Evolutionary conservation across 345 rosid genomes (phyloP), one percentile per base, ranked within the genome.

Genomic region (Arabis alpina): DNA sequence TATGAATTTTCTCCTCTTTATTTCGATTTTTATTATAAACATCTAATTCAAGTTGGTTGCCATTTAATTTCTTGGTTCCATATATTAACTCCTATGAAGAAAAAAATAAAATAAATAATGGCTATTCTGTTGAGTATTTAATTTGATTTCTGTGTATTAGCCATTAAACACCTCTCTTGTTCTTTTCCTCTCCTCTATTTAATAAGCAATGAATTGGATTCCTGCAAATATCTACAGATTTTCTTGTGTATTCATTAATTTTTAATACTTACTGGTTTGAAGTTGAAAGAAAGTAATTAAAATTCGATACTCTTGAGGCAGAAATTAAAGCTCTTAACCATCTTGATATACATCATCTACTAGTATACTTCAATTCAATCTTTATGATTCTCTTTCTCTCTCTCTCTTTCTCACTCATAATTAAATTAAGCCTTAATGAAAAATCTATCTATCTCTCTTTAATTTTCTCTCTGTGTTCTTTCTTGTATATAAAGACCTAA

Each of bases 361-460:
- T 40, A 30, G 25, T 56, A 56, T 57, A 61, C 85, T 79, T 79
- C 76, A 81, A 75, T 86, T 82, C 85, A 67, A 72, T 68, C 71
- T 77, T 69, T 78, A 68, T 74, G 66, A 63, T 61, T 56, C 77
- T 79, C 63, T 77, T 75, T 70, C 60, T 70, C 77, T 66, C 75
- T 60, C 69, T 19, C 23, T 14, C 74, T 86, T 85, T 80, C 90
- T 80, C 80, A 74, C 80, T 83, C 86, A 57, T 78, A 81, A 88
- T 91, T 91, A 65, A 85, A 77, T 80, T 81, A 82, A 80, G 85
- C 86, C 83, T 90, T 87, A 81, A 86, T 79, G 76, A 78, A 69
- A 80, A 44, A 85, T 77, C 86, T 76, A 80, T 77, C 82, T 62
- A 81, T 67, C 85, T 62, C 68, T 42, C 61, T 65, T 64, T 70